Conservation (phyloP, 2,329 filamentous ascomycete genomes). For the Paecilomyces sp. region DNA sequence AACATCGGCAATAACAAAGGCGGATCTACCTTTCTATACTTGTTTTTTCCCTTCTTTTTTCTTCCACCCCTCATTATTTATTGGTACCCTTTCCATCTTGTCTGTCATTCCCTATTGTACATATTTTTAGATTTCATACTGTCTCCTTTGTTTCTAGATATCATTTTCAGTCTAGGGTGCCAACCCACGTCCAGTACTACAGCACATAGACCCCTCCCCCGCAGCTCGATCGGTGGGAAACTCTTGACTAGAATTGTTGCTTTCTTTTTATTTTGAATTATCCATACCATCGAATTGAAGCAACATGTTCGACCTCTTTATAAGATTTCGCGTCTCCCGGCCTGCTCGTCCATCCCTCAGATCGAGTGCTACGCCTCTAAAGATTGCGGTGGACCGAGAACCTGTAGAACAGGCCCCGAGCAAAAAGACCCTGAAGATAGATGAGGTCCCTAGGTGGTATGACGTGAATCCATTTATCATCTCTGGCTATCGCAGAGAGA, state of each 20-base stretch:
- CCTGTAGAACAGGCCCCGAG: background rate
- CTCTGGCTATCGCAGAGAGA: slow-evolving; percentile 38
- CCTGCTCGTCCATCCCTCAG: background rate
- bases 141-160: background rate
- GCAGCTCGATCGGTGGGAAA: background rate
- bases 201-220: background rate
- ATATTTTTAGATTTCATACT: background rate
- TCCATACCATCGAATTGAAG: background rate
- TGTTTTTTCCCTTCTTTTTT: background rate
- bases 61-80: too few species aligned
- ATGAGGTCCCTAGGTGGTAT: slow-evolving; percentile 37
- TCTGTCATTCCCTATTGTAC: background rate
- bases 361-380: background rate
- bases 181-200: background rate
- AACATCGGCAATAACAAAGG: background rate
- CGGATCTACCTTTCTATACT: background rate
- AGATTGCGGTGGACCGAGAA: background rate
- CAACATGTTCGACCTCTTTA: background rate
- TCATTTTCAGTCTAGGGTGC: background rate
- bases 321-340: background rate
- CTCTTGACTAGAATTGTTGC: background rate
- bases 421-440: slow-evolving; percentile 18
- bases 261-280: background rate
- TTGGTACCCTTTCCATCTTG: background rate
- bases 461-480: slow-evolving; percentile 37